These are phyloP conservation scores for Backusella luteola DNA, from an alignment of 192 early-diverging fungal genomes.

Conservation along the genomic window DNA sequence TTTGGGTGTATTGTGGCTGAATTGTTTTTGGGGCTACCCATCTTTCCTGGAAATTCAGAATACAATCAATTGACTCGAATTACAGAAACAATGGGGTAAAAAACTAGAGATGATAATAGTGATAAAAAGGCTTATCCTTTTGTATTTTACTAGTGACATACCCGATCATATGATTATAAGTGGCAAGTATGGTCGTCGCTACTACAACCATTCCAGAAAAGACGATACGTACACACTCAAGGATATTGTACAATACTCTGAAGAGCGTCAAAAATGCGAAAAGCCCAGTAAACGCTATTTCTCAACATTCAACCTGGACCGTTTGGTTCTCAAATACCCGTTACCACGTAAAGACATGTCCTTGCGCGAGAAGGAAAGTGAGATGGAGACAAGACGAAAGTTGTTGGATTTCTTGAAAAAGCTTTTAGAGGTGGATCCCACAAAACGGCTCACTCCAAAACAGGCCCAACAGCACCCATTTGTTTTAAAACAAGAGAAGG, in stretches of 20 bases:
- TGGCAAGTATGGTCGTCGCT: slow-evolving; percentile 77
- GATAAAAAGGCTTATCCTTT: neutral
- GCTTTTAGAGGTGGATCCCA: slow-evolving; percentile 1
- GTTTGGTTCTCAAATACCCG: slow-evolving; percentile 14
- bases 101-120: neutral
- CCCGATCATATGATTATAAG: slow-evolving; percentile 51
- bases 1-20: slow-evolving; percentile 97
- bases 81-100: slow-evolving; percentile 84
- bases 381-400: neutral
- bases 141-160: neutral
- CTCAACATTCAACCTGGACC: neutral
- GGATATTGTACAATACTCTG: slow-evolving; percentile 8
- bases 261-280: slow-evolving; percentile 12
- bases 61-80: slow-evolving; percentile 96
- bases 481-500: neutral
- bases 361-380: neutral
- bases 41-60: slow-evolving; percentile 96
- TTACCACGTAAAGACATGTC: neutral
- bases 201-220: slow-evolving; percentile 66
- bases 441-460: slow-evolving; percentile 8
- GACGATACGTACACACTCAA: slow-evolving; percentile 15
- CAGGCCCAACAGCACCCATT: slow-evolving; percentile 11
- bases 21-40: slow-evolving; percentile 90
- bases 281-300: slow-evolving; percentile 25
- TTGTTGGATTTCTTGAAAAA: slow-evolving; percentile 21